A percentile compares a stretch with the other conserved stretches of the same genome.
These are phyloP conservation scores for Epichloe uncinata DNA, from an alignment of 2,329 filamentous ascomycete species.

Conservation along the genomic window DNA sequence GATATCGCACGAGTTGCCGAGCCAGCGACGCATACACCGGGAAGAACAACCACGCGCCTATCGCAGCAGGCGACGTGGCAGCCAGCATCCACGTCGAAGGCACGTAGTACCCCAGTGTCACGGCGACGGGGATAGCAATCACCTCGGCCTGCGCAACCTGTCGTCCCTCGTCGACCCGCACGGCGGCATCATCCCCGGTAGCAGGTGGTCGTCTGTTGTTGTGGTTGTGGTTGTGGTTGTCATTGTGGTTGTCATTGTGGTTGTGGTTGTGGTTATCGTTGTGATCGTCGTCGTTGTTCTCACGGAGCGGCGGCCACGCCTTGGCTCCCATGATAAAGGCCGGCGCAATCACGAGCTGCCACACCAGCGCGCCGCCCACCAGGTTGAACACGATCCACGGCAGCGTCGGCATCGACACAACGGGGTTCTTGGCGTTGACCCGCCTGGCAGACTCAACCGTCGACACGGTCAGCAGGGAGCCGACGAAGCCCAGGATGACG, in stretches of 20 bases:
- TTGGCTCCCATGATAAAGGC: slow-evolving; percentile 32
- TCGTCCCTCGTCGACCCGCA: background rate
- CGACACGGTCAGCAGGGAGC: slow-evolving; percentile 33
- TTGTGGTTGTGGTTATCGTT: too few relatives aligned
- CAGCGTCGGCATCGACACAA: slow-evolving; percentile 25
- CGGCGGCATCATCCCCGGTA: background rate
- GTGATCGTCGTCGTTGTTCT: background rate
- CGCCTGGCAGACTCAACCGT: slow-evolving; percentile 36
- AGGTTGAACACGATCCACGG: slow-evolving; percentile 36
- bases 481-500: slow-evolving; percentile 30
- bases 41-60: slow-evolving; percentile 38
- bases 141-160: slow-evolving; percentile 35
- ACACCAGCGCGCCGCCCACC: slow-evolving; percentile 35
- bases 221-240: too few relatives aligned
- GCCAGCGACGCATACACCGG: slow-evolving; percentile 34
- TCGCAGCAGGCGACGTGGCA: slow-evolving; percentile 17
- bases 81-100: slow-evolving; percentile 33
- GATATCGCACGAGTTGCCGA: slow-evolving; percentile 22
- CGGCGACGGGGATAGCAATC: slow-evolving; percentile 39
- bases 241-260: too few relatives aligned
- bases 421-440: slow-evolving; percentile 22
- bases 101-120: slow-evolving; percentile 32
- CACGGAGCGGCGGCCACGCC: slow-evolving; percentile 13
- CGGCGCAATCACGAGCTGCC: slow-evolving; percentile 37
- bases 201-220: background rate